phyloP scores from a whole-genome alignment of 2,329 filamentous ascomycete species.

The Penicillium hesseltinei region DNA sequence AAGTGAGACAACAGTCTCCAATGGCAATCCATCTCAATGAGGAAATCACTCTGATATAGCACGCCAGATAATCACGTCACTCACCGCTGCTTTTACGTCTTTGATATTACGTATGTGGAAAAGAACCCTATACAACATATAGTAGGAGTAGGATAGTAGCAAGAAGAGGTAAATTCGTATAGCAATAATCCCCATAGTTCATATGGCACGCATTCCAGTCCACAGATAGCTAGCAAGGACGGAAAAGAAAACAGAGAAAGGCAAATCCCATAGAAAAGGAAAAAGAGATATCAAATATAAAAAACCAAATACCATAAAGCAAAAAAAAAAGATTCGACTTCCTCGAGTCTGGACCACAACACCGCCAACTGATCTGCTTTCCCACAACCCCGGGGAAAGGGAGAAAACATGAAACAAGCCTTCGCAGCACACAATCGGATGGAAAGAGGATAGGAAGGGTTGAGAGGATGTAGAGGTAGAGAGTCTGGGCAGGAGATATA shows the following conservation, averaged over 20 bases:
- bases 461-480: not conserved
- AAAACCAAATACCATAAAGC: not conserved
- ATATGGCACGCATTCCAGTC: not conserved
- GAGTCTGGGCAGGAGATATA: not conserved
- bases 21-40: not conserved
- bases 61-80: conserved; percentile 5
- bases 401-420: conserved; percentile 1
- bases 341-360: conserved; percentile 8
- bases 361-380: conserved; percentile 3
- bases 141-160: not conserved
- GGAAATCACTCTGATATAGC: not conserved
- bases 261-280: not conserved
- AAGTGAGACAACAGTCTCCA: conserved; percentile 1
- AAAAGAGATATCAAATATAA: not conserved
- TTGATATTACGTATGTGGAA: not conserved
- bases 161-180: not conserved
- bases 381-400: not conserved
- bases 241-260: not conserved
- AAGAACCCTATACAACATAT: no score
- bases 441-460: not conserved
- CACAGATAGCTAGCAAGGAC: not conserved
- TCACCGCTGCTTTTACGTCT: not conserved
- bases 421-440: conserved; percentile 6
- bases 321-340: not conserved
- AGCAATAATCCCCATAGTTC: not conserved